These are phyloP conservation scores for Chlamydomonas incerta DNA, from an alignment of 139 green algal species.

Conservation along the genomic window DNA sequence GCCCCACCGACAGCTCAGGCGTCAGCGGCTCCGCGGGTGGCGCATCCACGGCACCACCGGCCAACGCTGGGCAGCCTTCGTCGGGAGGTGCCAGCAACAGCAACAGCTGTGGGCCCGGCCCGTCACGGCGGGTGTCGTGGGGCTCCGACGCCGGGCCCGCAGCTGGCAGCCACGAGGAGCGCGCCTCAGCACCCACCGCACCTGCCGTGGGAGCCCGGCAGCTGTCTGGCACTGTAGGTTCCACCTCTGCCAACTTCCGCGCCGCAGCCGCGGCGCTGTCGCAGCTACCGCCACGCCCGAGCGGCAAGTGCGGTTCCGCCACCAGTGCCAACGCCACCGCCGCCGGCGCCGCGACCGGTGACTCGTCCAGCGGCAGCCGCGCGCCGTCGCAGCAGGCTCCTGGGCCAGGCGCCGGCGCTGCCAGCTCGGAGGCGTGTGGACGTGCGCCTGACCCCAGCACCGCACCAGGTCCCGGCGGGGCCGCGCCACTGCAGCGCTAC, in stretches of 20 bases:
- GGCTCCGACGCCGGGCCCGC: neutral
- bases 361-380: too few relatives aligned
- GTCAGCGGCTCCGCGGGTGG: neutral
- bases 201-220: neutral
- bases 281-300: conserved; percentile 8
- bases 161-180: too few relatives aligned
- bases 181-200: too few relatives aligned
- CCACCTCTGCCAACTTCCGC: neutral
- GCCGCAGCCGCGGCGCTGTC: neutral
- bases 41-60: neutral
- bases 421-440: too few relatives aligned
- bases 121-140: conserved; percentile 8
- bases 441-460: too few relatives aligned
- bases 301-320: neutral
- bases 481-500: neutral
- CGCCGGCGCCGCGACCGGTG: too few relatives aligned
- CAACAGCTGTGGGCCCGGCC: neutral
- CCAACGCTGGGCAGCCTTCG: neutral
- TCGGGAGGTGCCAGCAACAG: neutral
- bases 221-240: neutral
- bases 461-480: too few relatives aligned
- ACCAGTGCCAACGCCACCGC: neutral
- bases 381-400: too few relatives aligned
- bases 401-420: too few relatives aligned
- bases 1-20: neutral